These are phyloP conservation scores for Coleophoma cylindrospora DNA, from an alignment of 2,329 filamentous ascomycete genomes.

Conservation along the genomic window DNA sequence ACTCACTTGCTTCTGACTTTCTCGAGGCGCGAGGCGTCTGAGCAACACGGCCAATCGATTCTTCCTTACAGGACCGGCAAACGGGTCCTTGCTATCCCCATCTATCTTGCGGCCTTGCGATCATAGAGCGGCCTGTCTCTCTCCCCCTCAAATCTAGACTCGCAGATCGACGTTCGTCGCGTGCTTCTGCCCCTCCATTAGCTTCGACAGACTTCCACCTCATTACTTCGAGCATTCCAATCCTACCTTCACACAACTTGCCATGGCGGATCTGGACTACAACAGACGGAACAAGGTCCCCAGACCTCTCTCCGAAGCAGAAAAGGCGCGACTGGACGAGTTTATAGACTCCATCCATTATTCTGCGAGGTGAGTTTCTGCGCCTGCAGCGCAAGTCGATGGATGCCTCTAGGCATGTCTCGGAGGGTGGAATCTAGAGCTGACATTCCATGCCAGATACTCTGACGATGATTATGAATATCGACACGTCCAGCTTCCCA, in stretches of 20 bases:
- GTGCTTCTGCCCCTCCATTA: background rate
- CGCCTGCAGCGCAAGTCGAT: background rate
- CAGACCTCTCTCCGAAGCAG: slow-evolving; percentile 71
- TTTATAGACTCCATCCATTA: slow-evolving; percentile 95
- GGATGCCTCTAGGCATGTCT: background rate
- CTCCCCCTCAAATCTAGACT: background rate
- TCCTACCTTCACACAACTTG: slow-evolving; percentile 4
- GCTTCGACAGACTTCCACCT: background rate
- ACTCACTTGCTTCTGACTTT: no score
- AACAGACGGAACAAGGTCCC: slow-evolving; percentile 83
- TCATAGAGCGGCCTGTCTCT: no score
- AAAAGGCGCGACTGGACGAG: slow-evolving; percentile 82
- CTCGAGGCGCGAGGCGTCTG: no score
- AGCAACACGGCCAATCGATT: no score
- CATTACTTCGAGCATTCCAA: background rate
- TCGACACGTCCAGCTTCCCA: slow-evolving; percentile 94
- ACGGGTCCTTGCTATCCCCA: no score
- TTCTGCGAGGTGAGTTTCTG: slow-evolving; percentile 67
- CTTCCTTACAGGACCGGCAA: no score
- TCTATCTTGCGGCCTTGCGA: no score
- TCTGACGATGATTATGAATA: slow-evolving; percentile 93
- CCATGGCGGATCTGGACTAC: slow-evolving; percentile 48
- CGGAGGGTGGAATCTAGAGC: slow-evolving; percentile 1
- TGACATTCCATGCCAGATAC: slow-evolving; percentile 56
- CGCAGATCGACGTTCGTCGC: background rate